Base-by-base conservation (phyloP, 805 yeast genomes). In the Ogataea haglerorum region DNA sequence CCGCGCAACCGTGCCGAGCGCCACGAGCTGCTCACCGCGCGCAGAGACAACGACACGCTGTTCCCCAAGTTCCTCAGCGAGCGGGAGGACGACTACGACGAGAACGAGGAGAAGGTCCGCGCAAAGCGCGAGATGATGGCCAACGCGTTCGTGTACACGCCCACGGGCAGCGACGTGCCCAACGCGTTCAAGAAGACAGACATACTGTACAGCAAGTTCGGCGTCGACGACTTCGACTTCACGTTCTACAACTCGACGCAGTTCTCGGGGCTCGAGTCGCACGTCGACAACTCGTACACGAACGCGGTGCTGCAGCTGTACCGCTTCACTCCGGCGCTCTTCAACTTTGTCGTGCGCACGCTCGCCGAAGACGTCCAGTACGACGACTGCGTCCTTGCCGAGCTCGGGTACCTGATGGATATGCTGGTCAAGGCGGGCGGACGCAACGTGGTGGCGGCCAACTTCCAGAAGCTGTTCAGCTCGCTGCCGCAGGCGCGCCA, bases 151-250 rank as follows among this genome's bases (percentile, higher is more conserved):
- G 65, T 59, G 9, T 58, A 52, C 35, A 64, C 56, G 17, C 49
- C 63, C 2, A 24, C 49, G 1, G 52, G 65, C 41, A 67, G 73
- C 53, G 57, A 64, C 25, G 70, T 80, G 1, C 96, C 96, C 1
- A 81, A 82, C 38, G 85, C 90, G 25, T 91, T 83, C 64, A 69
- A 80, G 29, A 78, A 80, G 51, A 68, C 87, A 33, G 85, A 82
- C 45, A 85, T 91, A 39, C 75, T 82, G 30, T 91, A 90, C 61
- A 85, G 95, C 42, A 82, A 78, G 53, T 91, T 88, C 61, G 99
- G 99, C 19, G 89, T 93, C 22, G 88, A 84, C 51, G 96, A 89
- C 60, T 93, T 93, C 64, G 96, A 91, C 64, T 91, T 93, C 58
- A 81, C 76, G 39, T 83, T 80, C 53, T 91, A 84, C 67, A 91